Conservation (phyloP, 176 grass and related monocot genomes). For the Ampelocalamus luodianensis region DNA sequence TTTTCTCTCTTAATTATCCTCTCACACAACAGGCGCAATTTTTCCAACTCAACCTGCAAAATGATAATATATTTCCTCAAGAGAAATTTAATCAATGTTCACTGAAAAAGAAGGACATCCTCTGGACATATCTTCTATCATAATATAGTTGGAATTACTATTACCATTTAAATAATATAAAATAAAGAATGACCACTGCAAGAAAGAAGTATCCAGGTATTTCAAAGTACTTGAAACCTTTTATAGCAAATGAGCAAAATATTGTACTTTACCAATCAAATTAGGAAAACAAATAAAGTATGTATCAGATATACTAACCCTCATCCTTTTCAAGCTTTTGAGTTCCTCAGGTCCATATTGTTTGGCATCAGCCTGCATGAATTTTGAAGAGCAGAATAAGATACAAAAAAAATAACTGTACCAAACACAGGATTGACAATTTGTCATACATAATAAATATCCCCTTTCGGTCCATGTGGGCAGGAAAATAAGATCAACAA, state of each 20-base stretch:
- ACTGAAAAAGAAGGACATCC: constrained; percentile 9
- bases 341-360: constrained; percentile 84
- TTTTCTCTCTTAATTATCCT: constrained; percentile 98
- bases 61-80: constrained; percentile 38
- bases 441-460: constrained; percentile 1
- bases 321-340: constrained; percentile 80
- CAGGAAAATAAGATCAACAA: constrained; percentile 31
- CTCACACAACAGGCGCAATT: constrained; percentile 95
- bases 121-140: constrained; percentile 21
- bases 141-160: background rate
- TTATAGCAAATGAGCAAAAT: background rate
- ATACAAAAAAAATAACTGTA: constrained; percentile 28
- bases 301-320: constrained; percentile 64
- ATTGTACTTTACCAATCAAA: background rate
- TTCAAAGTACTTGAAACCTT: constrained; percentile 4
- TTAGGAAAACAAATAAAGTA: constrained; percentile 11
- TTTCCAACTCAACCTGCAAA: constrained; percentile 88
- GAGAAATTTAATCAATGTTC: constrained; percentile 31
- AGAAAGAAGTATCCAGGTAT: background rate
- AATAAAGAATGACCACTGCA: background rate
- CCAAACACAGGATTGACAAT: background rate
- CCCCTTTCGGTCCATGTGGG: background rate
- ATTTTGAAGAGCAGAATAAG: constrained; percentile 46
- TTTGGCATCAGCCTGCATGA: constrained; percentile 61
- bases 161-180: constrained; percentile 5